These are phyloP conservation scores for Saccharomycopsis sp. DNA, from an alignment of 805 yeast genomes.

Conservation along the genomic window DNA sequence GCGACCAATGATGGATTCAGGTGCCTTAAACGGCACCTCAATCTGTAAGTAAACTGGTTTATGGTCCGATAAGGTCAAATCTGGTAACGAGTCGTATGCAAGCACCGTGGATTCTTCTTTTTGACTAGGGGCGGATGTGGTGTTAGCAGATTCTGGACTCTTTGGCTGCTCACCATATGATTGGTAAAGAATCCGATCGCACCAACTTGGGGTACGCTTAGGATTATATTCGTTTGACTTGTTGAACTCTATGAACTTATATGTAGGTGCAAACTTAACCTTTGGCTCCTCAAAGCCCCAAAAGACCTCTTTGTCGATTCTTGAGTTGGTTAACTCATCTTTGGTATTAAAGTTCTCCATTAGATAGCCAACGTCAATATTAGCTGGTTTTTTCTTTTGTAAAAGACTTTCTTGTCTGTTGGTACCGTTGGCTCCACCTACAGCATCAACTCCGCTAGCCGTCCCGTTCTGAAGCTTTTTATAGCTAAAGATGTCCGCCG, in stretches of 20 bases:
- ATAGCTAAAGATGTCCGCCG: constrained; percentile 24
- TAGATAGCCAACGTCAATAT: constrained; percentile 23
- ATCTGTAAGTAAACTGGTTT: constrained; percentile 61
- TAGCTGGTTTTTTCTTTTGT: neutral
- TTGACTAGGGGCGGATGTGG: neutral
- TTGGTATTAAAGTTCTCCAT: constrained; percentile 26
- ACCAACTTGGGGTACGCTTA: constrained; percentile 79
- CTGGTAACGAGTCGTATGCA: constrained; percentile 43
- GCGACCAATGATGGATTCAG: constrained; percentile 27
- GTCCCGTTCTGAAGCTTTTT: constrained; percentile 15
- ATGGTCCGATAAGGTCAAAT: constrained; percentile 64
- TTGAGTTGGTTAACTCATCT: constrained; percentile 32
- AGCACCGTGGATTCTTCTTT: neutral
- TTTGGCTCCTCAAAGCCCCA: constrained; percentile 59
- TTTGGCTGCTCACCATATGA: constrained; percentile 29
- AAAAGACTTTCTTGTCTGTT: neutral
- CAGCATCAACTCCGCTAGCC: constrained; percentile 15
- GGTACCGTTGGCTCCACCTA: constrained; percentile 11
- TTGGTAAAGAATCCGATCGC: constrained; percentile 71
- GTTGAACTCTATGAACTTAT: constrained; percentile 52
- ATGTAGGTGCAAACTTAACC: constrained; percentile 73
- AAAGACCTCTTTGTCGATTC: constrained; percentile 37
- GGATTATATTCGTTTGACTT: constrained; percentile 38
- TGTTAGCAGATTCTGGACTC: constrained; percentile 25
- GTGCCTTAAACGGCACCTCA: constrained; percentile 38